Base-by-base conservation (phyloP, 495 filamentous ascomycete genomes). In the Penicillium mononematosum region DNA sequence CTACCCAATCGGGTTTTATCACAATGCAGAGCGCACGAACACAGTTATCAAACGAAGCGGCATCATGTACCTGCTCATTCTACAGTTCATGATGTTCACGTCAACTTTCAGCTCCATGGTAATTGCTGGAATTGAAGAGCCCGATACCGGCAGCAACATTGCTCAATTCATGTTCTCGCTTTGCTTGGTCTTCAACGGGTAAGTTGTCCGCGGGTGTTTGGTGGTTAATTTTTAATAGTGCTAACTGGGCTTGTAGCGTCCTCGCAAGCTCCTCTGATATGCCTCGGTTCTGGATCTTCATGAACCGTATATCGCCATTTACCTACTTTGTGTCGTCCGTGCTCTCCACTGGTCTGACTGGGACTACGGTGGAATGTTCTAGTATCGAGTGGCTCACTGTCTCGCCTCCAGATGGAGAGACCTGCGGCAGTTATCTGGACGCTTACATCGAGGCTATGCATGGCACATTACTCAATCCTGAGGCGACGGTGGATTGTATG, bases 221-320 rank as follows among this genome's bases (percentile, higher is more conserved):
- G 14, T 19, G 17, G 11, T 24, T 27, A 1, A 19, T 41, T 11
- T 45, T 10, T 24, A 11, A 42, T 34, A 20, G 17, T 34, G 42
- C 61, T 70, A 25, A 64, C 54, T 49, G 14, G 4, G 12, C 27
- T n/a, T 47, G 2, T 27, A 85, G 86, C 78, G 88, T 92, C 46
- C 81, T 92, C 58, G 83, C 87, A 51, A 78, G 67, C 34, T 86
- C 89, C 3, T 61, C 70, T 3, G 75, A 70, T 2, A 71, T 91
- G 27, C 88, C 88, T 10, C 68, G 81, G 10, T 91, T 92, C 77
- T 94, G 89, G 89, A 89, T 88, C 60, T 92, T 91, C 77, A 89
- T 92, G 86, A 90, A 92, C 69, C 85, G 85, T 27, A 75, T 89
- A 49, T 88, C 85, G 6, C 89, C 90, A 6, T 85, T 92, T 55